Percentiles rank a stretch among this genome's conserved stretches.
These are phyloP conservation scores for Fraxinus sp. DNA, from an alignment of 305 asterid genomes.

Conservation along the genomic window DNA sequence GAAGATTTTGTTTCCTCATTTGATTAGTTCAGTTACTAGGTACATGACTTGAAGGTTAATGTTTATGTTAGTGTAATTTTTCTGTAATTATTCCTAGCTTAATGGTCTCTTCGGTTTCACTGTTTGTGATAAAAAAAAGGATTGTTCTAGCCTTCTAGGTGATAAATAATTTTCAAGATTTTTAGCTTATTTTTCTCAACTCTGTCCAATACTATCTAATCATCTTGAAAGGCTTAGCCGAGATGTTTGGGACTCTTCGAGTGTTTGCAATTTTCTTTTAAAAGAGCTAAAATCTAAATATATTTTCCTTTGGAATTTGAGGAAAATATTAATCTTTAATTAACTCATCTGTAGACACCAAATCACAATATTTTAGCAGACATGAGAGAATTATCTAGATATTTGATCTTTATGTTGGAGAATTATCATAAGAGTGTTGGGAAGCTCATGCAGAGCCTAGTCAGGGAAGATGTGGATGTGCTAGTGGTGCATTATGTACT, in stretches of 20 bases:
- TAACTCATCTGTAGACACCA: not conserved
- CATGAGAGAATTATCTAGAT: not conserved
- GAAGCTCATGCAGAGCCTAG: not conserved
- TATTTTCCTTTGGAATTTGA: not conserved
- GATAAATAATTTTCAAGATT: not conserved
- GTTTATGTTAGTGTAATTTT: not conserved
- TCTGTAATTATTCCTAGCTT: not conserved
- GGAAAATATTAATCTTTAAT: not conserved
- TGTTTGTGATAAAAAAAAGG: not conserved
- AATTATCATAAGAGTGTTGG: not conserved
- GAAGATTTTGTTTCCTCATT: not conserved
- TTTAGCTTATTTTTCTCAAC: not conserved
- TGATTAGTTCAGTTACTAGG: not conserved
- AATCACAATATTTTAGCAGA: not conserved
- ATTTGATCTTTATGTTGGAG: not conserved
- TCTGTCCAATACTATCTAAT: not conserved
- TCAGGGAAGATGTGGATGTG: not conserved
- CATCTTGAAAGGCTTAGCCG: not conserved
- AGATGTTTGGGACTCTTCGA: not conserved
- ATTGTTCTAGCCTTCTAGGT: not conserved
- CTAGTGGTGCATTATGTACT: not conserved
- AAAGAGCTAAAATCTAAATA: not conserved
- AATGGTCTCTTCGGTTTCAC: not conserved
- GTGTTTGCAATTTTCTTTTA: not conserved
- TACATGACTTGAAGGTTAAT: not conserved